Percentiles rank a stretch among this genome's conserved stretches.
These are phyloP conservation scores for Panaeolus papilionaceus DNA, from an alignment of 768 basidiomycete species.

Conservation along the genomic window DNA sequence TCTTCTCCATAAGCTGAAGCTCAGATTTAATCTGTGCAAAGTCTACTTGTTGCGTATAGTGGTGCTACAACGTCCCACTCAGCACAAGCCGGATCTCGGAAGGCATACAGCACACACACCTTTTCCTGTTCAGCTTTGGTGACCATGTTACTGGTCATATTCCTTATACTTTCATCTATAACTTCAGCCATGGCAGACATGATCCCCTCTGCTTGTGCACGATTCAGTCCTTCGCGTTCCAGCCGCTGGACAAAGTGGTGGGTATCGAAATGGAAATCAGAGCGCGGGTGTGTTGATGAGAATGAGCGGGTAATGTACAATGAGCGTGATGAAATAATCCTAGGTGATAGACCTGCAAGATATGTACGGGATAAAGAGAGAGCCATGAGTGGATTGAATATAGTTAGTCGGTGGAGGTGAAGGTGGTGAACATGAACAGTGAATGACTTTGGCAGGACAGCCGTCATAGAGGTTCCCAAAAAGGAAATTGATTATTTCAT, in stretches of 20 bases:
- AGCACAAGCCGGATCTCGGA: background rate
- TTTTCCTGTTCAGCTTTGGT: slow-evolving; percentile 97
- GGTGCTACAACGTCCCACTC: slow-evolving; percentile 56
- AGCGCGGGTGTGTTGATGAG: slow-evolving; percentile 32
- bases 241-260: slow-evolving; percentile 93
- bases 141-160: slow-evolving; percentile 97
- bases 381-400: background rate
- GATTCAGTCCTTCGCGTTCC: slow-evolving; percentile 86
- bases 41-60: slow-evolving; percentile 96
- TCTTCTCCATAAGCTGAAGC: slow-evolving; percentile 95
- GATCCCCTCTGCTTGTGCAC: slow-evolving; percentile 94
- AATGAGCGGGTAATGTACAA: slow-evolving; percentile 33
- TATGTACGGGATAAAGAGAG: background rate
- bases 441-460: background rate
- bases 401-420: background rate
- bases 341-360: background rate
- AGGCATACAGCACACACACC: slow-evolving; percentile 47
- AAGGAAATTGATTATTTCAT: slow-evolving; percentile 14
- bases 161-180: slow-evolving; percentile 94
- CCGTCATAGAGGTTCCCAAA: background rate
- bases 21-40: slow-evolving; percentile 97
- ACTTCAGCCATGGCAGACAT: slow-evolving; percentile 98
- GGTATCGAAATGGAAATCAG: slow-evolving; percentile 91
- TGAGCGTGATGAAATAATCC: slow-evolving; percentile 1
- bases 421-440: background rate